Conservation (phyloP, 805 yeast species). For the Lachancea kluyveri region DNA sequence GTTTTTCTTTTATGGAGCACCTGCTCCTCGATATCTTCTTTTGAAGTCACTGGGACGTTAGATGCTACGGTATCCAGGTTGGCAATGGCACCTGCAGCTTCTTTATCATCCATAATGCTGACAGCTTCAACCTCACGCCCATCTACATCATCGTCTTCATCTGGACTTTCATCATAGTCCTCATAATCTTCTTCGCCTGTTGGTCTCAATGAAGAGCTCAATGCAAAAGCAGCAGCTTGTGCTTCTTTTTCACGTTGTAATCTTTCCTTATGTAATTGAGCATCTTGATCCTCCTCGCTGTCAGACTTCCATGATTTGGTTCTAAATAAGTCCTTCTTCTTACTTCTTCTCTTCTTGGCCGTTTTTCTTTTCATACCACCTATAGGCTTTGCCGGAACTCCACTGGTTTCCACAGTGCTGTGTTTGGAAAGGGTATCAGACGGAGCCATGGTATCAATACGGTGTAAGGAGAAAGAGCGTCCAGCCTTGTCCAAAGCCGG, state of each 20-base stretch:
- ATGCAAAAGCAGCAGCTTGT: conserved; percentile 37
- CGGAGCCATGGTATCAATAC: conserved; percentile 65
- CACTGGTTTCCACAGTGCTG: conserved; percentile 53
- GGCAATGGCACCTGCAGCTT: conserved; percentile 6
- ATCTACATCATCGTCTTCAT: conserved; percentile 5
- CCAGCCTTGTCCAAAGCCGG: conserved; percentile 67
- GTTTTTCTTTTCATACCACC: conserved; percentile 64
- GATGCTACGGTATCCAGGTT: conserved; percentile 6
- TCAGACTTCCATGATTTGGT: conserved; percentile 13
- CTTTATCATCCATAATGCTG: conserved; percentile 4
- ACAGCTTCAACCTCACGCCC: conserved; percentile 3
- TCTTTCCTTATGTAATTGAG: conserved; percentile 31
- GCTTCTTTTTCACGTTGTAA: conserved; percentile 38
- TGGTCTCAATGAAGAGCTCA: conserved; percentile 12
- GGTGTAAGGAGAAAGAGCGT: conserved; percentile 72
- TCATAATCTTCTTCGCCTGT: conserved; percentile 2
- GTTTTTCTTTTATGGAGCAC: conserved; percentile 1
- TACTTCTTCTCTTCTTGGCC: conserved; percentile 28
- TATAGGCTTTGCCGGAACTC: conserved; percentile 60
- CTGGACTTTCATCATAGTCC: conserved; percentile 4
- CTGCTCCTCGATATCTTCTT: conserved; percentile 1
- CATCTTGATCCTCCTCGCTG: conserved; percentile 24
- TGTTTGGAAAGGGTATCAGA: conserved; percentile 22
- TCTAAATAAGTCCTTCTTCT: conserved; percentile 24
- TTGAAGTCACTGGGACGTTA: conserved; percentile 1